Conservation (phyloP, 805 yeast genomes). For the Ascoidea rubescens region DNA sequence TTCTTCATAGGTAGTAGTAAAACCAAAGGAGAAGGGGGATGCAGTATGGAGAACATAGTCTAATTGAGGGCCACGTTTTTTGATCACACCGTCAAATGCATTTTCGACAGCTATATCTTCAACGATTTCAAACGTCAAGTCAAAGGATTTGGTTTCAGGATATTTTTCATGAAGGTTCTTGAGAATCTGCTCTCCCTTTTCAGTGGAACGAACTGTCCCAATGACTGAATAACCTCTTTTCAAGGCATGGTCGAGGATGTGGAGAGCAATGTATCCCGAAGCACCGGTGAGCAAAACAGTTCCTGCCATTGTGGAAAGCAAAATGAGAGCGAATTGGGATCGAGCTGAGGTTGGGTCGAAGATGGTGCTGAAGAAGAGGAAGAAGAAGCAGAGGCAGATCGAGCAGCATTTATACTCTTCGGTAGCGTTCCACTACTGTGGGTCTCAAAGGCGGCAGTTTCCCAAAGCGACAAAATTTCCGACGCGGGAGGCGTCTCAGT, state of each 20-base stretch:
- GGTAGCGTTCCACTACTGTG: too few species aligned
- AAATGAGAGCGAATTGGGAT: too few species aligned
- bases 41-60: slow-evolving; percentile 36
- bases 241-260: slow-evolving; percentile 27
- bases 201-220: slow-evolving; percentile 35
- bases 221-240: slow-evolving; percentile 28
- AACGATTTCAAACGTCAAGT: slow-evolving; percentile 18
- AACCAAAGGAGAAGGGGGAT: slow-evolving; percentile 28
- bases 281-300: slow-evolving; percentile 33
- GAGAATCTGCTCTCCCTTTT: slow-evolving; percentile 22
- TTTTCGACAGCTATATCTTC: slow-evolving; percentile 19
- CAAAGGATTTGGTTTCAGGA: slow-evolving; percentile 13
- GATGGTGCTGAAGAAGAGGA: too few species aligned
- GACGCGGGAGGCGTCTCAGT: too few species aligned
- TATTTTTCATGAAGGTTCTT: slow-evolving; percentile 18
- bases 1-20: slow-evolving; percentile 30
- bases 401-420: too few species aligned
- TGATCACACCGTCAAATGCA: slow-evolving; percentile 32
- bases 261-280: slow-evolving; percentile 39
- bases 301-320: background rate
- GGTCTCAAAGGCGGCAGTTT: too few species aligned
- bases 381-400: too few species aligned
- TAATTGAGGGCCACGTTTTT: slow-evolving; percentile 23
- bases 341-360: too few species aligned
- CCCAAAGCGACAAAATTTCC: too few species aligned